phyloP scores from a whole-genome alignment of 345 rosid genomes.

The Jatropha curcas region DNA sequence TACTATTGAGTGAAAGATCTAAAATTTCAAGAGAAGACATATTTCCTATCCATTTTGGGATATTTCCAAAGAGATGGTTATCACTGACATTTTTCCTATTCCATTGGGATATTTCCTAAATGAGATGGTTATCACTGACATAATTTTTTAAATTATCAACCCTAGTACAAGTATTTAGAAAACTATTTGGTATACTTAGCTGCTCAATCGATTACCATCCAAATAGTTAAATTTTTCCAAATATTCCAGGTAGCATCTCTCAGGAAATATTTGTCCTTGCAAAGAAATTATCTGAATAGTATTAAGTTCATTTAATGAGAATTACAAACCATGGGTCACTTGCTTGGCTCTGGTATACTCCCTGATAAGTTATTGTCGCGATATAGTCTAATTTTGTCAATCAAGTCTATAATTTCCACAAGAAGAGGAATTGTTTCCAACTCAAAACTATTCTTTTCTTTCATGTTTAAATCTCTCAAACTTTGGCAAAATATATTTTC shows the following conservation, averaged over 20 bases:
- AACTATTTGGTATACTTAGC: neutral
- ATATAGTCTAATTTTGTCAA: neutral
- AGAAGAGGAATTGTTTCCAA: neutral
- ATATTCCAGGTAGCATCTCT: neutral
- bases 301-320: neutral
- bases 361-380: neutral
- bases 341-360: neutral
- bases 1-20: conserved; percentile 9
- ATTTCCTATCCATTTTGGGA: conserved; percentile 15
- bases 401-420: neutral
- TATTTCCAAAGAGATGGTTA: neutral
- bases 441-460: neutral
- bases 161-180: fast-evolving
- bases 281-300: neutral
- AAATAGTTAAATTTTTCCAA: neutral
- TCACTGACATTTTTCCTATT: too few species aligned
- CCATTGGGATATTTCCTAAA: too few species aligned
- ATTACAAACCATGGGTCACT: too few species aligned
- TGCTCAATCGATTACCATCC: neutral
- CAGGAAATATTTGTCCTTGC: neutral
- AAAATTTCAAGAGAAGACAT: conserved; percentile 15
- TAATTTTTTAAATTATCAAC: neutral
- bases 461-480: too few species aligned
- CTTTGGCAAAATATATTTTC: too few species aligned
- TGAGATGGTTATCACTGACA: too few species aligned